Percentiles rank a stretch among this genome's conserved stretches.
These are phyloP conservation scores for Ananas comosus DNA, from an alignment of 176 grass and related monocot genomes.

Conservation along the genomic window DNA sequence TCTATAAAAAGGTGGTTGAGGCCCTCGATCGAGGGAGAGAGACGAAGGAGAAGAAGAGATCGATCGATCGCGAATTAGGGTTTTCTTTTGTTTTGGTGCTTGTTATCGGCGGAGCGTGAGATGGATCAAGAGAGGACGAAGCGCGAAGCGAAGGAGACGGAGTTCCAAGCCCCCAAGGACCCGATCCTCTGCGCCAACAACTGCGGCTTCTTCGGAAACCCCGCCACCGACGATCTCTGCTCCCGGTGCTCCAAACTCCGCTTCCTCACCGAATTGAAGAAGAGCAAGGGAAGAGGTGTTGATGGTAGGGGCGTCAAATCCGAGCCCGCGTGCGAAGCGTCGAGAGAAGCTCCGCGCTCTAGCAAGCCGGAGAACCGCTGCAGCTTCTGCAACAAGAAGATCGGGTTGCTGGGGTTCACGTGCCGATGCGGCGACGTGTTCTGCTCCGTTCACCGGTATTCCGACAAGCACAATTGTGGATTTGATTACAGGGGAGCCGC, in stretches of 20 bases:
- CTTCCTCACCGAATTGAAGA: not conserved
- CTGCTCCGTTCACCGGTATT: slow-evolving; percentile 48
- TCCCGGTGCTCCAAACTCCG: slow-evolving; percentile 50
- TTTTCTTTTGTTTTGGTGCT: not conserved
- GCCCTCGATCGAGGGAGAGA: not conserved
- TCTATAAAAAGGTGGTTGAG: not conserved
- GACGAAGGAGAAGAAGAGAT: not conserved
- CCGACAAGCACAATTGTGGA: slow-evolving; percentile 38
- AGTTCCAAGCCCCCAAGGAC: slow-evolving; percentile 31
- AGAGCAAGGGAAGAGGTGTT: not conserved
- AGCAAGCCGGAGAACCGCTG: slow-evolving; percentile 41
- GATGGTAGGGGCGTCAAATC: slow-evolving; percentile 4
- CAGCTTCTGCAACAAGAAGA: slow-evolving; percentile 42
- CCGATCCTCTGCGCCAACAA: slow-evolving; percentile 51
- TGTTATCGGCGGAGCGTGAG: slow-evolving; percentile 2
- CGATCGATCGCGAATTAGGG: not conserved
- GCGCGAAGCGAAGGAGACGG: slow-evolving; percentile 41
- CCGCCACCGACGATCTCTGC: slow-evolving; percentile 44
- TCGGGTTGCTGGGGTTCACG: slow-evolving; percentile 48
- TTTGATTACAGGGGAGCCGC: slow-evolving; percentile 47
- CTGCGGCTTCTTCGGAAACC: slow-evolving; percentile 60
- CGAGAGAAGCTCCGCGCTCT: not conserved
- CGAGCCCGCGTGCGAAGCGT: not conserved
- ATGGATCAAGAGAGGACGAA: slow-evolving; percentile 54
- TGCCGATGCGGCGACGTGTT: slow-evolving; percentile 52